Percentiles rank a stretch among this genome's conserved stretches.
These are phyloP conservation scores for Leccinum pellstonianum DNA, from an alignment of 768 basidiomycete genomes.

Conservation along the genomic window DNA sequence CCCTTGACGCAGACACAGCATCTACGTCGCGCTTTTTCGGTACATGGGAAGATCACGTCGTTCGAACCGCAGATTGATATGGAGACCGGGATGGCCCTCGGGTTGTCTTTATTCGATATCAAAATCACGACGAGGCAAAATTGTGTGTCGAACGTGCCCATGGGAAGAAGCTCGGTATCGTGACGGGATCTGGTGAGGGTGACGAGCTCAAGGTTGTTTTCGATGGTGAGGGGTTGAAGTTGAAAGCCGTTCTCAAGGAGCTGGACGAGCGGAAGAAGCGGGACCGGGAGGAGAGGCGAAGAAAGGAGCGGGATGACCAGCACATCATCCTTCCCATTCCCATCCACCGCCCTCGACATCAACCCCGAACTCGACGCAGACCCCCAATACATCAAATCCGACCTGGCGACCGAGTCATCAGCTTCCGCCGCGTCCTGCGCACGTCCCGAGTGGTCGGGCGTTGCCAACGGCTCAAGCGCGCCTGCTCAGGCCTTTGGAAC, in stretches of 20 bases:
- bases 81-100: constrained; percentile 77
- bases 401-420: constrained; percentile 27
- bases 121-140: constrained; percentile 64
- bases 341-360: constrained; percentile 19
- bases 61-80: constrained; percentile 81
- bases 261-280: constrained; percentile 50
- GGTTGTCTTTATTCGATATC: constrained; percentile 71
- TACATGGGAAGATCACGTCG: constrained; percentile 58
- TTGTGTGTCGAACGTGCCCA: constrained; percentile 64
- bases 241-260: constrained; percentile 66
- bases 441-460: constrained; percentile 26
- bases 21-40: constrained; percentile 63
- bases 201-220: constrained; percentile 74
- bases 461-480: constrained; percentile 29
- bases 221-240: constrained; percentile 68
- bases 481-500: not conserved
- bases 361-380: constrained; percentile 30
- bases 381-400: constrained; percentile 21
- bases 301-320: constrained; percentile 34
- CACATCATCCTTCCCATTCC: constrained; percentile 13
- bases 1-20: constrained; percentile 65
- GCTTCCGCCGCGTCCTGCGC: constrained; percentile 29
- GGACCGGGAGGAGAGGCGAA: constrained; percentile 49
- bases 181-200: constrained; percentile 42
- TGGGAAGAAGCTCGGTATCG: constrained; percentile 57